These are phyloP conservation scores for Dichomitus squalens DNA, from an alignment of 1,284 basidiomycete genomes.

Conservation along the genomic window DNA sequence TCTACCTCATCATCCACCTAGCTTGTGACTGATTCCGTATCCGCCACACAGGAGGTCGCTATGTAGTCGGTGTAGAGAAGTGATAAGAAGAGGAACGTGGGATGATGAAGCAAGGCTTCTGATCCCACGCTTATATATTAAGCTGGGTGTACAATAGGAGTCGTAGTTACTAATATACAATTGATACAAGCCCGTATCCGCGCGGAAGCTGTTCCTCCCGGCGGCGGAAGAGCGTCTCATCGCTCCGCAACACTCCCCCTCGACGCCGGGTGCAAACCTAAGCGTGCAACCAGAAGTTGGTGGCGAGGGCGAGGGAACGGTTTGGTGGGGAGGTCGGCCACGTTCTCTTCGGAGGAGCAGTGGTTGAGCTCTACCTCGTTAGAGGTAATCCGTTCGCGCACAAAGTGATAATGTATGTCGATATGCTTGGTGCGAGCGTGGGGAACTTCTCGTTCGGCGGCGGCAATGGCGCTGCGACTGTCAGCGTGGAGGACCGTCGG, in stretches of 20 bases:
- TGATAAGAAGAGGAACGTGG: no score
- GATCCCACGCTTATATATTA: no score
- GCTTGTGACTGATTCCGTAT: no score
- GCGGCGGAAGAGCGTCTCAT: no score
- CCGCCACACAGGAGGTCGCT: no score
- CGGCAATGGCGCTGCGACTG: neutral
- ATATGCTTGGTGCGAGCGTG: slow-evolving; percentile 39
- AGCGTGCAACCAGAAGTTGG: neutral
- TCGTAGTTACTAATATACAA: no score
- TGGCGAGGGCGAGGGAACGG: neutral
- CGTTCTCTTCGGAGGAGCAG: slow-evolving; percentile 19
- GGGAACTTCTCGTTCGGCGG: neutral
- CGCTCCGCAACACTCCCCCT: neutral
- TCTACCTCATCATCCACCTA: no score
- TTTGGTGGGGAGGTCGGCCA: slow-evolving; percentile 36
- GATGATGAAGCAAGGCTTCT: no score
- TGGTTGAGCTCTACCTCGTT: slow-evolving; percentile 19
- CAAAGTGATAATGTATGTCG: slow-evolving; percentile 35
- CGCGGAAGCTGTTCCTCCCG: no score
- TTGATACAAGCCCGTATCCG: no score
- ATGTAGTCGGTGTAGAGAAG: no score
- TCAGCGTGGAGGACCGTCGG: neutral
- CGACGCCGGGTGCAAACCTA: neutral
- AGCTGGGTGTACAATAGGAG: no score
- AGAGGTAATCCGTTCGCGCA: slow-evolving; percentile 31